A percentile compares a stretch with the other conserved stretches of the same genome.
Conservation (phyloP, 2,329 filamentous ascomycete genomes). For the Aspergillus tamarii region DNA sequence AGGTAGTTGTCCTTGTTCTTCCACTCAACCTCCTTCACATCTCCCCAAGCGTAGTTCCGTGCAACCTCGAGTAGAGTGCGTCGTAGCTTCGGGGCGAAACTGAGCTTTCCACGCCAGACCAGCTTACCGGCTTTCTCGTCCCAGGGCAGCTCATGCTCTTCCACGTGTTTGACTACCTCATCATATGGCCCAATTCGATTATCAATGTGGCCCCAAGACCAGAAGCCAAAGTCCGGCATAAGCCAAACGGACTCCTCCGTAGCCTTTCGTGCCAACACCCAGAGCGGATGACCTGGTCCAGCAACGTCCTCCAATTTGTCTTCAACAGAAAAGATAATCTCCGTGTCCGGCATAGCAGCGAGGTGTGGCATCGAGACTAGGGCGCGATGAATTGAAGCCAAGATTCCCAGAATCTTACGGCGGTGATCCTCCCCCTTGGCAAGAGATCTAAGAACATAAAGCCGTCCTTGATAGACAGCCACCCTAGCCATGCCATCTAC, state of each 20-base stretch:
- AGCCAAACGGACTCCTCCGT: slow-evolving; percentile 48
- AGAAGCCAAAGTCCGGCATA: slow-evolving; percentile 55
- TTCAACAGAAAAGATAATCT: slow-evolving; percentile 46
- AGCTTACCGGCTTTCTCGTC: slow-evolving; percentile 40
- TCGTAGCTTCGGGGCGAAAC: slow-evolving; percentile 36
- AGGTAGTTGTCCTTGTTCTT: slow-evolving; percentile 45
- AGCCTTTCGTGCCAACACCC: slow-evolving; percentile 40
- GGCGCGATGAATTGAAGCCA: slow-evolving; percentile 48
- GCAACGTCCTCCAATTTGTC: slow-evolving; percentile 43
- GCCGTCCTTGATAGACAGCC: slow-evolving; percentile 28
- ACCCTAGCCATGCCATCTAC: slow-evolving; percentile 31
- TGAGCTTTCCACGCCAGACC: slow-evolving; percentile 50
- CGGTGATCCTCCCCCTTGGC: slow-evolving; percentile 30
- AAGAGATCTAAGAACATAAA: slow-evolving; percentile 28
- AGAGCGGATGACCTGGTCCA: slow-evolving; percentile 34
- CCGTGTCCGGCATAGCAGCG: slow-evolving; percentile 41
- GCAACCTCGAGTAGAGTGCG: slow-evolving; percentile 37
- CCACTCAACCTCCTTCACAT: slow-evolving; percentile 45
- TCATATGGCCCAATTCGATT: slow-evolving; percentile 27
- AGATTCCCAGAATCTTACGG: slow-evolving; percentile 36
- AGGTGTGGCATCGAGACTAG: slow-evolving; percentile 38
- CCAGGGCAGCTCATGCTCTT: slow-evolving; percentile 22
- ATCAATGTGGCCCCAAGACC: slow-evolving; percentile 43
- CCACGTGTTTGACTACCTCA: slow-evolving; percentile 25
- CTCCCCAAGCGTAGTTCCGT: slow-evolving; percentile 44